Evolutionary conservation across 305 asterid species (phyloP).

Genomic region (Fraxinus sp.): DNA sequence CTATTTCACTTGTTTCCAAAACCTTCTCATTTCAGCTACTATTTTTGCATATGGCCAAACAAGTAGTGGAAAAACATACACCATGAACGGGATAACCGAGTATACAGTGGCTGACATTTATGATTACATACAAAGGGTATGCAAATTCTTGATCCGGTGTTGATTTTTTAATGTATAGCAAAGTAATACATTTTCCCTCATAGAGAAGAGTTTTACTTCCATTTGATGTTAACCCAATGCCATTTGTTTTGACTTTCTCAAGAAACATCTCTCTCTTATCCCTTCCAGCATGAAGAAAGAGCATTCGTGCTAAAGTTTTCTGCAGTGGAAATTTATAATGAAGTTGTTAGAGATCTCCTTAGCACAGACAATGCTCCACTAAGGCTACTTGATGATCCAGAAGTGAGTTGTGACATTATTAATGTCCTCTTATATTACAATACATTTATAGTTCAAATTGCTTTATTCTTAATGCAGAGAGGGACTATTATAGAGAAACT

Average conservation of each 20-base stretch:
- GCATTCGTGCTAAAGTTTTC: constrained; percentile 85
- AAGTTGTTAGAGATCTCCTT: constrained; percentile 93
- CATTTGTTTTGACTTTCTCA: constrained; percentile 7
- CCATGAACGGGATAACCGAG: constrained; percentile 95
- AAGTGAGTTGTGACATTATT: constrained; percentile 50
- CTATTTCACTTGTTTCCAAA: constrained; percentile 17
- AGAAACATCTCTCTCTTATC: constrained; percentile 10
- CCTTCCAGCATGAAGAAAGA: constrained; percentile 80
- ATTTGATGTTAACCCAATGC: constrained; percentile 10
- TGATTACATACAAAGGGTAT: constrained; percentile 69
- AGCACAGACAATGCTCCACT: constrained; percentile 69
- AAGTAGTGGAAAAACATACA: constrained; percentile 94
- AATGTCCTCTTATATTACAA: constrained; percentile 10
- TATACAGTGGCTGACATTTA: constrained; percentile 85
- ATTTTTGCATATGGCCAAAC: constrained; percentile 95
- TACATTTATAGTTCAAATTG: constrained; percentile 19
- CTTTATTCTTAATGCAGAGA: constrained; percentile 43
- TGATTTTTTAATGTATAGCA: constrained; percentile 15
- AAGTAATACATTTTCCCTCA: background rate
- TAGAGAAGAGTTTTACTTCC: constrained; percentile 13
- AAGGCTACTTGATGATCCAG: constrained; percentile 94
- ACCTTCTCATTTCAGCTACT: constrained; percentile 59
- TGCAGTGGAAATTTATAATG: constrained; percentile 94
- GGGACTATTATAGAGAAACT: constrained; percentile 89
- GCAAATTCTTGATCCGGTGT: constrained; percentile 24